Evolutionary conservation across 805 yeast species (phyloP).

Genomic region (Candida ipomoeae): DNA sequence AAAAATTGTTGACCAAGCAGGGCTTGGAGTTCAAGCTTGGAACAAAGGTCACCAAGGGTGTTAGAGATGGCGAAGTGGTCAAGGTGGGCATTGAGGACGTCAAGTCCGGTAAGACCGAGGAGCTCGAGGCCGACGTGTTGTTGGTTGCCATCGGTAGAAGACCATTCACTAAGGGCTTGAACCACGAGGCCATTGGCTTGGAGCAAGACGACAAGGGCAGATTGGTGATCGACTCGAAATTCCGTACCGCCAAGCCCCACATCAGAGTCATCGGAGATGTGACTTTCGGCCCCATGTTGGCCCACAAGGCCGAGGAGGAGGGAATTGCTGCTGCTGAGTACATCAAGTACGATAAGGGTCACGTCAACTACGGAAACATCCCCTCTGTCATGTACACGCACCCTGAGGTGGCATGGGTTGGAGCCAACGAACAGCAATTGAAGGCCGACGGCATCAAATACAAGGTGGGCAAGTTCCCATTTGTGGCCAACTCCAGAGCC

Average conservation of each 20-base stretch:
- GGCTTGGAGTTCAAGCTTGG: slow-evolving; percentile 90
- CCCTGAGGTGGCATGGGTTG: slow-evolving; percentile 99
- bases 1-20: slow-evolving; percentile 88
- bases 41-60: slow-evolving; percentile 86
- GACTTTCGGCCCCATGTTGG: slow-evolving; percentile 98
- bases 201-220: slow-evolving; percentile 92
- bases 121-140: slow-evolving; percentile 84
- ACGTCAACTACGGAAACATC: slow-evolving; percentile 95
- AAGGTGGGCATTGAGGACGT: slow-evolving; percentile 84
- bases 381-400: slow-evolving; percentile 99
- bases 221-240: slow-evolving; percentile 89
- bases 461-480: slow-evolving; percentile 97
- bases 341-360: slow-evolving; percentile 91
- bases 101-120: slow-evolving; percentile 76
- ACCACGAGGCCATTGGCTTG: slow-evolving; percentile 82
- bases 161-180: slow-evolving; percentile 88
- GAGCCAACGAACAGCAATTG: slow-evolving; percentile 91
- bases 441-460: slow-evolving; percentile 88
- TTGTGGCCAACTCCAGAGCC: slow-evolving; percentile 98
- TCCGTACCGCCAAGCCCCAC: slow-evolving; percentile 86
- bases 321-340: slow-evolving; percentile 98
- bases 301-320: slow-evolving; percentile 99
- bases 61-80: slow-evolving; percentile 84
- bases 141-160: slow-evolving; percentile 98
- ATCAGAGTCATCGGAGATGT: slow-evolving; percentile 98